These are phyloP conservation scores for Byssochlamys sp. DNA, from an alignment of 2,329 filamentous ascomycete species.

Conservation along the genomic window DNA sequence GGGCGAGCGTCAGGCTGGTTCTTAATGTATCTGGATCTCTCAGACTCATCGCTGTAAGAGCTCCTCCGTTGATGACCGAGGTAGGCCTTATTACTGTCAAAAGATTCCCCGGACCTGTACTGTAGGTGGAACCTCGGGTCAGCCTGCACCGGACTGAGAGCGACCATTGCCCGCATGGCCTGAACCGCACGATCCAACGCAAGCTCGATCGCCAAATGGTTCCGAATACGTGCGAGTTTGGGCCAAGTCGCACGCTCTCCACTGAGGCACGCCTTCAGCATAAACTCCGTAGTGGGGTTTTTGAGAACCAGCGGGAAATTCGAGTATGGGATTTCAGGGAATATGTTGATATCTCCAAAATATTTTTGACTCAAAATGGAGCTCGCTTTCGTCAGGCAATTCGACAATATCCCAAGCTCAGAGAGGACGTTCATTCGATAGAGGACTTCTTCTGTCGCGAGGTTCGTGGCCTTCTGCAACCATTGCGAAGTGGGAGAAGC, in stretches of 20 bases:
- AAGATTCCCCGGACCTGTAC: constrained; percentile 10
- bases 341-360: constrained; percentile 87
- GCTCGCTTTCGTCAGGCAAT: constrained; percentile 63
- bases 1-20: constrained; percentile 5
- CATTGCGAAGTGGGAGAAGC: constrained; percentile 38
- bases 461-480: constrained; percentile 57
- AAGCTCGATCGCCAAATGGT: constrained; percentile 79
- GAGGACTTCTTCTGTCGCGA: constrained; percentile 70
- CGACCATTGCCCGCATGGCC: constrained; percentile 30
- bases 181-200: constrained; percentile 48
- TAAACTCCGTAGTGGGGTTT: constrained; percentile 80
- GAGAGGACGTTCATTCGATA: constrained; percentile 72
- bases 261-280: constrained; percentile 64
- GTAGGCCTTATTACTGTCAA: constrained; percentile 17
- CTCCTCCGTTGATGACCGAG: constrained; percentile 17
- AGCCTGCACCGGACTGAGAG: constrained; percentile 21
- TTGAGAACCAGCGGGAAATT: constrained; percentile 68
- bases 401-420: constrained; percentile 72
- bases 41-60: constrained; percentile 23
- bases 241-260: constrained; percentile 89
- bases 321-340: constrained; percentile 65
- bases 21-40: constrained; percentile 6
- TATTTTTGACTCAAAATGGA: constrained; percentile 85
- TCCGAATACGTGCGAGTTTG: constrained; percentile 71
- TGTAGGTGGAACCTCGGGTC: constrained; percentile 11